Evolutionary conservation across 2,329 filamentous ascomycete genomes (phyloP).

Genomic region (Corinectria fuckeliana): DNA sequence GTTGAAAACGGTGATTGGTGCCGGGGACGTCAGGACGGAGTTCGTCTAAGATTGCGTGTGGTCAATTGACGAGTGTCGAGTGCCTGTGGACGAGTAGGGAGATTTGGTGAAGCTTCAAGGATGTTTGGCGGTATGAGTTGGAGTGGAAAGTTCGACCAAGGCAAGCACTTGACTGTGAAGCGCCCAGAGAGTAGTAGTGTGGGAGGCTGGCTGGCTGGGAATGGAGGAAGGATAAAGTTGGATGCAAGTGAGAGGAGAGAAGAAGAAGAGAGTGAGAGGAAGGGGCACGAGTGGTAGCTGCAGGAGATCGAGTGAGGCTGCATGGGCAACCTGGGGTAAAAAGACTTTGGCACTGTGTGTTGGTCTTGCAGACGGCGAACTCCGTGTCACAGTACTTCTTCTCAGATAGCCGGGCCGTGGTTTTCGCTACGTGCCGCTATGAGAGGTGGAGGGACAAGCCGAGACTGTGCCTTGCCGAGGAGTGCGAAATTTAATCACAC

Average conservation of each 20-base stretch:
- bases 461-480: neutral
- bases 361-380: conserved; percentile 26
- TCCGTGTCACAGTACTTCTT: conserved; percentile 27
- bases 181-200: conserved; percentile 5
- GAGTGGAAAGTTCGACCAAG: conserved; percentile 11
- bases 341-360: conserved; percentile 33
- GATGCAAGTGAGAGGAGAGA: conserved; percentile 32
- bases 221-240: conserved; percentile 38
- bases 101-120: conserved; percentile 12
- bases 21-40: neutral
- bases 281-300: conserved; percentile 39
- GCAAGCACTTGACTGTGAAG: neutral
- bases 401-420: conserved; percentile 17
- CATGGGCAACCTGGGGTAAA: conserved; percentile 36
- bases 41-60: neutral
- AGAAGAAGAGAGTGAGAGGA: conserved; percentile 35
- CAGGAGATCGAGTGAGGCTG: conserved; percentile 37
- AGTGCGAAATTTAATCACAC: conserved; percentile 23
- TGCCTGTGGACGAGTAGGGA: conserved; percentile 17
- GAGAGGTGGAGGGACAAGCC: neutral
- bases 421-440: neutral
- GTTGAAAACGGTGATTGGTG: neutral
- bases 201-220: conserved; percentile 14
- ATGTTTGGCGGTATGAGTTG: conserved; percentile 12
- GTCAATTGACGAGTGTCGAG: conserved; percentile 13